A percentile compares a stretch with the other conserved stretches of the same genome.
phyloP scores from a whole-genome alignment of 2,329 filamentous ascomycete species.

The Thelonectria olida region DNA sequence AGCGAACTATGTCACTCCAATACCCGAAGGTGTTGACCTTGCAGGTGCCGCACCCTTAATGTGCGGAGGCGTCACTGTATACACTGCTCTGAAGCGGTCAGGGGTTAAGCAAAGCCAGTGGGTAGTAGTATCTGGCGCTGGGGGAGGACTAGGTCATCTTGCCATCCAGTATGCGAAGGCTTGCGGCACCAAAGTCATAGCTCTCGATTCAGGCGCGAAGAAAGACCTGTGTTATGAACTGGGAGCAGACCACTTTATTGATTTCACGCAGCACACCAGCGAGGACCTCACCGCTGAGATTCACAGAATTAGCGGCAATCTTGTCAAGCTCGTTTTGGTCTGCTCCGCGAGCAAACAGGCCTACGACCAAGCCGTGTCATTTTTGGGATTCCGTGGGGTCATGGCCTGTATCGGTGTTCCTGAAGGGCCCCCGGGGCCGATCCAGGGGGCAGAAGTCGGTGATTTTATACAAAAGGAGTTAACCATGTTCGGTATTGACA shows the following conservation, averaged over 20 bases:
- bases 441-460: constrained; percentile 1
- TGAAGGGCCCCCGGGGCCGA: no score
- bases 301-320: constrained; percentile 25
- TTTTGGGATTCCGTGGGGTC: constrained; percentile 39
- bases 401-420: constrained; percentile 35
- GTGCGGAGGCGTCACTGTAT: constrained; percentile 20
- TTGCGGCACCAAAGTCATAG: constrained; percentile 41
- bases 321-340: constrained; percentile 31
- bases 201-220: constrained; percentile 39
- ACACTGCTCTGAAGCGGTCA: constrained; percentile 9
- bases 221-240: constrained; percentile 35
- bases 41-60: constrained; percentile 15
- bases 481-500: no score
- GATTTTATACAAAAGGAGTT: neutral
- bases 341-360: constrained; percentile 33
- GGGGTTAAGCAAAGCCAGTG: constrained; percentile 35
- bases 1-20: constrained; percentile 12
- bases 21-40: constrained; percentile 11
- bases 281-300: constrained; percentile 19
- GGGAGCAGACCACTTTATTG: constrained; percentile 29
- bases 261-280: neutral
- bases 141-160: constrained; percentile 43
- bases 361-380: constrained; percentile 34
- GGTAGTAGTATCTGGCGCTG: constrained; percentile 42
- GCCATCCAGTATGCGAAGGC: constrained; percentile 43